phyloP scores from a whole-genome alignment of 495 filamentous ascomycete genomes.

The Podospora fimiseda region DNA sequence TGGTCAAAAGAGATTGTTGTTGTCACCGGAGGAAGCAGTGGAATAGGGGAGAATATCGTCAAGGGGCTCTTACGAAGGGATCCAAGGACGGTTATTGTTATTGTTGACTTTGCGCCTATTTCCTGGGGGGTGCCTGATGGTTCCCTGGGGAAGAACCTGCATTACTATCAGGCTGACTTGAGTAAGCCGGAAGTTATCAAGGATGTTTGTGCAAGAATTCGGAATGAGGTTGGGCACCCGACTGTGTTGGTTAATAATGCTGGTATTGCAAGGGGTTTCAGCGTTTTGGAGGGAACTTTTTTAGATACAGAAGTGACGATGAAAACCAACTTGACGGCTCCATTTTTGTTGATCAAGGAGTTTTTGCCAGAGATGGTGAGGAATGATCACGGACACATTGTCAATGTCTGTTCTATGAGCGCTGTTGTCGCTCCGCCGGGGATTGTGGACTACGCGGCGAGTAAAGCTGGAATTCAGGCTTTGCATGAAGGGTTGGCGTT shows the following conservation, averaged over 20 bases:
- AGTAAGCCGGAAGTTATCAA: constrained; percentile 14
- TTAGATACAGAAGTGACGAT: constrained; percentile 22
- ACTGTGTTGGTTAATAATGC: constrained; percentile 27
- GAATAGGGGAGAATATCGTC: constrained; percentile 17
- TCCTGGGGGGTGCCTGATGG: constrained; percentile 9
- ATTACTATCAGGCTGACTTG: constrained; percentile 23
- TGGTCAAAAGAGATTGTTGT: constrained; percentile 24
- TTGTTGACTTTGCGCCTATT: constrained; percentile 20
- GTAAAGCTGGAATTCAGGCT: constrained; percentile 17
- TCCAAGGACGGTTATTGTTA: constrained; percentile 13
- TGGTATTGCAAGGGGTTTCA: constrained; percentile 15
- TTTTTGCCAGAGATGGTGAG: constrained; percentile 22
- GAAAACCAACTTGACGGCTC: constrained; percentile 19
- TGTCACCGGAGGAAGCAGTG: constrained; percentile 23
- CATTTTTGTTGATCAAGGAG: constrained; percentile 24
- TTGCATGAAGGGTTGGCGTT: constrained; percentile 19
- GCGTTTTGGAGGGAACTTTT: constrained; percentile 20
- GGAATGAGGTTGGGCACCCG: constrained; percentile 21
- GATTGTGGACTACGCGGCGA: constrained; percentile 20
- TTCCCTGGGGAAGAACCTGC: constrained; percentile 5
- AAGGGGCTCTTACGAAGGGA: constrained; percentile 17
- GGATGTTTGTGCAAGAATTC: constrained; percentile 12
- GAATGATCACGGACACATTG: constrained; percentile 21
- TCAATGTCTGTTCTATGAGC: constrained; percentile 20
- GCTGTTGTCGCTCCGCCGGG: constrained; percentile 12